These are phyloP conservation scores for Heteromeles arbutifolia DNA, from an alignment of 306 rosid genomes.

Conservation along the genomic window DNA sequence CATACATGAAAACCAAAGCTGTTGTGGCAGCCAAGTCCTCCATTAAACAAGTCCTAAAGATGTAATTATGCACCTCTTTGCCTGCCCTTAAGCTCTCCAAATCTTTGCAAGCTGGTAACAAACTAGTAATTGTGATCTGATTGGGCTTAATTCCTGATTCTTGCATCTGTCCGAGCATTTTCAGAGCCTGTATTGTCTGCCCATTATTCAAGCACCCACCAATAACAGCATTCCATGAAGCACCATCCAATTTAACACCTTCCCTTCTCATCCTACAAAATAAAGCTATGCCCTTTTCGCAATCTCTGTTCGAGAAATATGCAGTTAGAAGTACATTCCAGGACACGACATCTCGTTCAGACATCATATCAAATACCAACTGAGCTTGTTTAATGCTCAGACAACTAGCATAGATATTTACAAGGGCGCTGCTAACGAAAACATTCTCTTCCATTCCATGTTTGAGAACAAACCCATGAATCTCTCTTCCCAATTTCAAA, in stretches of 20 bases:
- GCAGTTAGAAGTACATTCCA: conserved; percentile 52
- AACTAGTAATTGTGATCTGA: conserved; percentile 37
- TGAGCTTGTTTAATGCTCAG: conserved; percentile 21
- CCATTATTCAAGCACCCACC: conserved; percentile 50
- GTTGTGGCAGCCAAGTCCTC: conserved; percentile 34
- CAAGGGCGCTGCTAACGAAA: background rate
- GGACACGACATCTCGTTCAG: conserved; percentile 38
- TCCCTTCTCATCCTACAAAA: conserved; percentile 32
- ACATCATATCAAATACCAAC: conserved; percentile 37
- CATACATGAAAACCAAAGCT: conserved; percentile 38
- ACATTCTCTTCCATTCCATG: conserved; percentile 1
- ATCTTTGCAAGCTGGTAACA: conserved; percentile 48
- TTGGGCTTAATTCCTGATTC: conserved; percentile 42
- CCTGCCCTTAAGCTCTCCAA: conserved; percentile 47
- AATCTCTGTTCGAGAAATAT: conserved; percentile 37
- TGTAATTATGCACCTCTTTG: conserved; percentile 45
- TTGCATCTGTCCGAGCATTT: conserved; percentile 50
- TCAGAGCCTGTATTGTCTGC: conserved; percentile 28
- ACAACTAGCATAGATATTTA: background rate
- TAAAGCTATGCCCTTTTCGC: conserved; percentile 35
- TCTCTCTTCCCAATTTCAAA: background rate
- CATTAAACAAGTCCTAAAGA: conserved; percentile 32
- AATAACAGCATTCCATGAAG: conserved; percentile 54
- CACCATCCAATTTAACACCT: conserved; percentile 32
- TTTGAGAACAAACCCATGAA: conserved; percentile 7